Conservation (phyloP, 129 eudicot genomes). For the Saussurea involucrata region DNA sequence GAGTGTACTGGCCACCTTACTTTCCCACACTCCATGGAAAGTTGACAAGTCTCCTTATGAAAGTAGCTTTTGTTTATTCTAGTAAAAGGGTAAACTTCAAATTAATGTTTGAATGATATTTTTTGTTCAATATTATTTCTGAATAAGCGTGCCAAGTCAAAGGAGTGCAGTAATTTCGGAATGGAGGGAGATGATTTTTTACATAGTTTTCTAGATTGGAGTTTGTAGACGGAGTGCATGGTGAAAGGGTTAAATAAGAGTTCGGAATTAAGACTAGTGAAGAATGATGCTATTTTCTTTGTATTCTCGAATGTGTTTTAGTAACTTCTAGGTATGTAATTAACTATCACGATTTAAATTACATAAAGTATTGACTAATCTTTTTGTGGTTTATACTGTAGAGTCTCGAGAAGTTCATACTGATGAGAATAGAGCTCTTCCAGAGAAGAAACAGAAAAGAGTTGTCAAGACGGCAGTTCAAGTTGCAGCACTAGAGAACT, state of each 20-base stretch:
- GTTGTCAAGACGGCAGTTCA: conserved; percentile 72
- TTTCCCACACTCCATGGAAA: neutral
- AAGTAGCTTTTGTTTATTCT: conserved; percentile 17
- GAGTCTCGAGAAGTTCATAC: conserved; percentile 46
- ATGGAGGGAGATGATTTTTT: neutral
- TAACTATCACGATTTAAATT: neutral
- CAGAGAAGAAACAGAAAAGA: conserved; percentile 70
- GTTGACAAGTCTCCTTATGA: conserved; percentile 16
- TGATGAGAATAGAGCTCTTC: conserved; percentile 49
- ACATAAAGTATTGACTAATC: neutral
- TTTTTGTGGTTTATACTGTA: conserved; percentile 27
- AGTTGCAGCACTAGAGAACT: conserved; percentile 70
- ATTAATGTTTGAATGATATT: neutral
- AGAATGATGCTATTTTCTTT: neutral
- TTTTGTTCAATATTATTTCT: neutral
- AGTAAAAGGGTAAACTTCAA: conserved; percentile 9
- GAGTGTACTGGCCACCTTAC: neutral
- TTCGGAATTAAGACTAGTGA: neutral
- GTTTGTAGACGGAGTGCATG: neutral
- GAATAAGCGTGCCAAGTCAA: neutral
- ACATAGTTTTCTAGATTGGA: neutral
- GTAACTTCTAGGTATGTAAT: conserved; percentile 1
- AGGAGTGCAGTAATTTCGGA: neutral
- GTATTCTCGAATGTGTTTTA: neutral
- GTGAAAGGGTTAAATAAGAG: neutral